A percentile compares a stretch with the other conserved stretches of the same genome.
These are phyloP conservation scores for Phoma herbarum DNA, from an alignment of 2,329 filamentous ascomycete species.

Conservation along the genomic window DNA sequence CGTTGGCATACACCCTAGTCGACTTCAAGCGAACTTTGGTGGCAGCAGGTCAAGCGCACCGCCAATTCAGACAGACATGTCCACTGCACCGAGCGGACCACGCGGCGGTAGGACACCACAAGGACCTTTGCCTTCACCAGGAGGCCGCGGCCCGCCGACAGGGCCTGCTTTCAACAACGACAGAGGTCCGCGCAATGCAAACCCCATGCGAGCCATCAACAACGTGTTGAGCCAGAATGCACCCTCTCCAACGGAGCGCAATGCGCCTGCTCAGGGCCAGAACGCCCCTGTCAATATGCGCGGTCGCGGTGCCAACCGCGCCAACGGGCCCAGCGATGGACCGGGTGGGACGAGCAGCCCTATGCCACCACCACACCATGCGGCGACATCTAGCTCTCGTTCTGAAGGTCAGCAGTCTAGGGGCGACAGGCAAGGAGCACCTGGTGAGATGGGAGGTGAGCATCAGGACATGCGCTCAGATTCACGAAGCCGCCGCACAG, in stretches of 20 bases:
- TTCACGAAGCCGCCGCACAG: conserved; percentile 38
- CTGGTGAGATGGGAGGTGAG: conserved; percentile 29
- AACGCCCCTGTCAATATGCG: conserved; percentile 40
- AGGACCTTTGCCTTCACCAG: conserved; percentile 38
- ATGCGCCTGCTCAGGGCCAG: conserved; percentile 22
- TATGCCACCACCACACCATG: conserved; percentile 38
- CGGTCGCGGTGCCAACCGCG: conserved; percentile 43
- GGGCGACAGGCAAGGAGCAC: conserved; percentile 29
- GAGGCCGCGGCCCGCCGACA: conserved; percentile 44
- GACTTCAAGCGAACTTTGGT: conserved; percentile 51
- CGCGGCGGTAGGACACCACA: conserved; percentile 41
- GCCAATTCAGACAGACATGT: conserved; percentile 46
- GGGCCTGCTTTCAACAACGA: conserved; percentile 44
- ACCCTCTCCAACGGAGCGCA: conserved; percentile 33
- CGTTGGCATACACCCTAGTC: conserved; percentile 63
- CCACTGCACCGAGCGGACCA: conserved; percentile 48
- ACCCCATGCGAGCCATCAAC: conserved; percentile 40
- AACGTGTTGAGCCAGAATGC: conserved; percentile 41
- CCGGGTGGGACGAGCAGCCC: conserved; percentile 28
- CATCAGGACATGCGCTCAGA: conserved; percentile 41
- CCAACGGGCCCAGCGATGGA: conserved; percentile 32
- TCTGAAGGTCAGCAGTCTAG: conserved; percentile 36
- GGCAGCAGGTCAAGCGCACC: conserved; percentile 9
- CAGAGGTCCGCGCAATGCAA: conserved; percentile 35
- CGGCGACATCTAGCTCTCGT: conserved; percentile 35